phyloP scores from a whole-genome alignment of 139 green algal genomes.

The Dunaliella primolecta region DNA sequence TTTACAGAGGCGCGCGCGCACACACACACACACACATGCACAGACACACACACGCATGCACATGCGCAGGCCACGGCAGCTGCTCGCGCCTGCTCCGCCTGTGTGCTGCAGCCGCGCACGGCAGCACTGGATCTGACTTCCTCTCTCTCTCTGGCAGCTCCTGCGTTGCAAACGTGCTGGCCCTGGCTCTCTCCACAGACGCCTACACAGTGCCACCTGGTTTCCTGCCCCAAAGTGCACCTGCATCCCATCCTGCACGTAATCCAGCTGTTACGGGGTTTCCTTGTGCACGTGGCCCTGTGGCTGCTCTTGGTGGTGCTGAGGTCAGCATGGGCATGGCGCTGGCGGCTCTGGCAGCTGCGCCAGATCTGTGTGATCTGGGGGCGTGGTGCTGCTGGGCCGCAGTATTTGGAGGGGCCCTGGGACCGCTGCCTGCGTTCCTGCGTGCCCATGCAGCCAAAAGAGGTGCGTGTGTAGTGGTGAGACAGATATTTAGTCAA shows the following conservation, averaged over 20 bases:
- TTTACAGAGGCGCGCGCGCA: neutral
- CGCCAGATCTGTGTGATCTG: conserved; percentile 25
- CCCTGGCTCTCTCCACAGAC: too few species aligned
- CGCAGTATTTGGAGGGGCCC: conserved; percentile 22
- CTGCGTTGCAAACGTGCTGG: neutral
- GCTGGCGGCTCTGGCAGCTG: conserved; percentile 25
- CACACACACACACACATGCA: neutral
- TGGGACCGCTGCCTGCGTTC: conserved; percentile 32
- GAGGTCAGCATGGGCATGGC: conserved; percentile 2
- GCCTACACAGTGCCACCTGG: too few species aligned
- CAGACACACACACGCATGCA: neutral
- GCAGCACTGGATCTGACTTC: neutral
- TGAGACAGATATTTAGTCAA: neutral
- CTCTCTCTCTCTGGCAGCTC: neutral
- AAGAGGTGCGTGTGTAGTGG: neutral
- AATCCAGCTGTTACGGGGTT: too few species aligned
- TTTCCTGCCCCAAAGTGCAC: too few species aligned
- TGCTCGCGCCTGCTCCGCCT: neutral
- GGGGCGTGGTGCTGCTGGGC: conserved; percentile 8
- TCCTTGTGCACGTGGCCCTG: too few species aligned
- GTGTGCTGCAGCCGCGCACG: neutral
- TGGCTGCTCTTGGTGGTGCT: too few species aligned
- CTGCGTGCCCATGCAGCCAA: conserved; percentile 10
- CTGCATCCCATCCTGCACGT: too few species aligned
- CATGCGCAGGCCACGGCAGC: neutral